Conservation (phyloP, 495 filamentous ascomycete species). For the Cercophora samala region DNA sequence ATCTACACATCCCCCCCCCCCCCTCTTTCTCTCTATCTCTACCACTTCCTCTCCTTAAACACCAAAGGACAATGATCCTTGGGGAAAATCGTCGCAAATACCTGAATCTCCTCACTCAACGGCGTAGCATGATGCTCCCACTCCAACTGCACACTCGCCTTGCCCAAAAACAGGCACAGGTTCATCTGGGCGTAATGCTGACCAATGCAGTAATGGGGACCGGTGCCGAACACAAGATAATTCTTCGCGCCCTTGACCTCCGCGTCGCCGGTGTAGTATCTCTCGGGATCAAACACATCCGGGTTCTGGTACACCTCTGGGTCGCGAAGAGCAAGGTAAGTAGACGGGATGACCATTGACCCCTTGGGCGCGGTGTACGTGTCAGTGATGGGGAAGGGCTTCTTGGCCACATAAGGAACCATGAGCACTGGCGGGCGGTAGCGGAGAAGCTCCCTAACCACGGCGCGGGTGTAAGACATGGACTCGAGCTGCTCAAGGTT, state of each 20-base stretch:
- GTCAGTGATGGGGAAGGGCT: constrained; percentile 86
- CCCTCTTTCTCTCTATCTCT: constrained; percentile 3
- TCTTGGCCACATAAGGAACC: constrained; percentile 95
- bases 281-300: constrained; percentile 84
- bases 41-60: constrained; percentile 51
- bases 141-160: constrained; percentile 84
- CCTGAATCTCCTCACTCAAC: constrained; percentile 88
- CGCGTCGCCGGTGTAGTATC: constrained; percentile 87
- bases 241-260: constrained; percentile 89
- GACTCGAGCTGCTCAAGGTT: constrained; percentile 82
- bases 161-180: constrained; percentile 87
- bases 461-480: constrained; percentile 86
- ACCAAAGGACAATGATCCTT: constrained; percentile 57
- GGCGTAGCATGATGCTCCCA: constrained; percentile 86
- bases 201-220: constrained; percentile 94
- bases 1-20: background rate
- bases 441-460: constrained; percentile 88
- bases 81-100: constrained; percentile 97
- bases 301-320: constrained; percentile 88
- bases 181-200: constrained; percentile 92
- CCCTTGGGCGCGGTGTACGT: constrained; percentile 86
- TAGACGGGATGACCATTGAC: constrained; percentile 90
- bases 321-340: constrained; percentile 88
- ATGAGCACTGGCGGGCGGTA: constrained; percentile 97
- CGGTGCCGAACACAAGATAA: constrained; percentile 94